phyloP scores from a whole-genome alignment of 73 alveolate species.

The Paramecium sonneborni region DNA sequence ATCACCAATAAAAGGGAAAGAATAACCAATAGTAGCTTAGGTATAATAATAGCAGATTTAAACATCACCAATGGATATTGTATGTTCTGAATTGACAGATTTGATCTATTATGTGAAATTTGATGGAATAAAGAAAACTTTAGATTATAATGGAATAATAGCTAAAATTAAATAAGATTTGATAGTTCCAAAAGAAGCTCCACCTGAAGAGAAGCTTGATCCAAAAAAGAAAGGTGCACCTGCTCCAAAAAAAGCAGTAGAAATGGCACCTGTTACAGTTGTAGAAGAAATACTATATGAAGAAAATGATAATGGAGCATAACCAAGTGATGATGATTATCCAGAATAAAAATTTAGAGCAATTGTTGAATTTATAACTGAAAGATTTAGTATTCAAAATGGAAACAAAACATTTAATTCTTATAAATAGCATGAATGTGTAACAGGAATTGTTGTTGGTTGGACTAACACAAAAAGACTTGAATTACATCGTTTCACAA shows the following conservation, averaged over 20 bases:
- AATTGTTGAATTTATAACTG: constrained; percentile 12
- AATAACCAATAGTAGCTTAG: background rate
- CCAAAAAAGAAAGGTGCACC: constrained; percentile 58
- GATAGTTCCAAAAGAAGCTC: constrained; percentile 3
- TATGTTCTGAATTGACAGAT: constrained; percentile 38
- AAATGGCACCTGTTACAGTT: constrained; percentile 40
- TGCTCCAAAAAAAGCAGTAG: constrained; percentile 2
- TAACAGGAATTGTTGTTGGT: constrained; percentile 53
- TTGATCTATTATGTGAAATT: constrained; percentile 24
- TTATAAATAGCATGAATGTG: constrained; percentile 17
- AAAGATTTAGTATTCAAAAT: background rate
- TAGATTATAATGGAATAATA: constrained; percentile 53
- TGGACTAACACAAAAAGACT: constrained; percentile 56
- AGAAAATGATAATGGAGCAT: background rate
- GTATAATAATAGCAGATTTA: background rate
- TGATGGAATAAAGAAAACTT: constrained; percentile 46
- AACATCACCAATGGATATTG: constrained; percentile 31
- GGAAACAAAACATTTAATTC: constrained; percentile 56
- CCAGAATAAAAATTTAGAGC: constrained; percentile 44
- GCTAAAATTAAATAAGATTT: constrained; percentile 57
- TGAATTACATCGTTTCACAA: constrained; percentile 55
- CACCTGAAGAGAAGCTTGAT: constrained; percentile 45
- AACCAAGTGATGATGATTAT: constrained; percentile 2
- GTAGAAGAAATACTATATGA: constrained; percentile 47
- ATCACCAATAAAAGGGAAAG: constrained; percentile 13